These are phyloP conservation scores for Closterium sp. DNA, from an alignment of 139 green algal genomes.

Conservation along the genomic window DNA sequence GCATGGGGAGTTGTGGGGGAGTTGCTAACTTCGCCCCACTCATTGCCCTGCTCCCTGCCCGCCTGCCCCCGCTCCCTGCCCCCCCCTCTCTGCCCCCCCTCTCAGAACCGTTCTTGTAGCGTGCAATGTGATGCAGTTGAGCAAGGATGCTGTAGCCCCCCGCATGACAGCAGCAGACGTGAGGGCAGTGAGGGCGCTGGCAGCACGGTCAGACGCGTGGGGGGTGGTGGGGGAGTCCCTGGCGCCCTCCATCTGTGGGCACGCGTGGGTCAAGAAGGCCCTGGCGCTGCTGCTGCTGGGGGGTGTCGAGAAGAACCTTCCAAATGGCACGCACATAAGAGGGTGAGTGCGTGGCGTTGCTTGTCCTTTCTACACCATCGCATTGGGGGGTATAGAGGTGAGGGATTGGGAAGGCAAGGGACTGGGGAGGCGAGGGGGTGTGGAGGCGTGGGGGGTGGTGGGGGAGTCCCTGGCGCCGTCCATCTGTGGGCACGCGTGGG, in stretches of 20 bases:
- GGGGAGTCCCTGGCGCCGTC: conserved; percentile 85
- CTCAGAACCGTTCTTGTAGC: conserved; percentile 56
- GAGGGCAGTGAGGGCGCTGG: conserved; percentile 55
- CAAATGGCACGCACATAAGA: conserved; percentile 78
- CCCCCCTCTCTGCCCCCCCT: not conserved
- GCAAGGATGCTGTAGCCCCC: conserved; percentile 15
- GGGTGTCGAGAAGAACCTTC: conserved; percentile 66
- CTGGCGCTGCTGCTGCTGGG: conserved; percentile 74
- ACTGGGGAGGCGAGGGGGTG: too few species aligned
- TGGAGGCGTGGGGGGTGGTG: conserved; percentile 67
- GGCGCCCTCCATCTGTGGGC: conserved; percentile 95
- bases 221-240: conserved; percentile 79
- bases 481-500: conserved; percentile 89
- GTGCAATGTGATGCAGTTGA: conserved; percentile 43
- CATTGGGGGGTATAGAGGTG: too few species aligned
- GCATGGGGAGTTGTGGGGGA: conserved; percentile 72
- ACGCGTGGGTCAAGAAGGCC: conserved; percentile 89
- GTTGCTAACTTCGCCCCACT: conserved; percentile 76
- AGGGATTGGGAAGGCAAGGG: too few species aligned
- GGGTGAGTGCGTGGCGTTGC: conserved; percentile 49
- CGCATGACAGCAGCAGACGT: conserved; percentile 49
- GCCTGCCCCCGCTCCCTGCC: not conserved
- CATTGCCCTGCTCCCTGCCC: conserved; percentile 44
- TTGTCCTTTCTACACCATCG: too few species aligned
- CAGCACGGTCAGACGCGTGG: conserved; percentile 49